Evolutionary conservation across 75 land plant genomes (phyloP).

Genomic region (Picea sitchensis): DNA sequence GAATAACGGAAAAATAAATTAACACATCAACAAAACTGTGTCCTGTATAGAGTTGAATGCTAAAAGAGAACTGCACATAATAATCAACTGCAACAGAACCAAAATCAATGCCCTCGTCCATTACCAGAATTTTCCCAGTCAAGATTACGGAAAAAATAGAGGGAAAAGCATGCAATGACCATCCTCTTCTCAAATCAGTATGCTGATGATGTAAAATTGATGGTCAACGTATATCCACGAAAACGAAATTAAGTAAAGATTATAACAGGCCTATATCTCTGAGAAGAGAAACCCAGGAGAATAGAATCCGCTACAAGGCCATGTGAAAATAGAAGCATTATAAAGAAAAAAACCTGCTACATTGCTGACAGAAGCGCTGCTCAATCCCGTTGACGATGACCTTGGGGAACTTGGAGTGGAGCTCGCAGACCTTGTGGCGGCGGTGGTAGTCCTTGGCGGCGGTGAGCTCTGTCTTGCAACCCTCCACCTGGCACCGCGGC

Average conservation of each 20-base stretch:
- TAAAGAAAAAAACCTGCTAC: conserved; percentile 21
- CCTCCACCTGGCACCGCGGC: conserved; percentile 35
- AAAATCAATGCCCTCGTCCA: neutral
- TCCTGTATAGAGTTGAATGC: neutral
- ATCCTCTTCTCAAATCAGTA: neutral
- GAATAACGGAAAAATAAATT: neutral
- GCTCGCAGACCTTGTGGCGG: conserved; percentile 38
- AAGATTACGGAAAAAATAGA: neutral
- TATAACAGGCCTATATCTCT: neutral
- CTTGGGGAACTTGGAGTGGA: conserved; percentile 31
- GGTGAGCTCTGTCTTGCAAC: conserved; percentile 30
- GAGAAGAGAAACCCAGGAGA: neutral
- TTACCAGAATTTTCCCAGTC: neutral
- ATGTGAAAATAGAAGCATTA: neutral
- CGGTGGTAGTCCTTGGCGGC: conserved; percentile 36
- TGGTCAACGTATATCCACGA: neutral
- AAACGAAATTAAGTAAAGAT: neutral
- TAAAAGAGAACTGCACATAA: neutral
- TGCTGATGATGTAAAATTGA: neutral
- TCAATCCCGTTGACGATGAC: conserved; percentile 19
- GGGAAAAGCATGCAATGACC: neutral
- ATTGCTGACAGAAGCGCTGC: conserved; percentile 46
- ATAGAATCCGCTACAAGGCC: neutral
- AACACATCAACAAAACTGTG: no score
- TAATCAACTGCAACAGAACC: neutral